These are phyloP conservation scores for Panaeolus papilionaceus DNA, from an alignment of 768 basidiomycete genomes.

Conservation along the genomic window DNA sequence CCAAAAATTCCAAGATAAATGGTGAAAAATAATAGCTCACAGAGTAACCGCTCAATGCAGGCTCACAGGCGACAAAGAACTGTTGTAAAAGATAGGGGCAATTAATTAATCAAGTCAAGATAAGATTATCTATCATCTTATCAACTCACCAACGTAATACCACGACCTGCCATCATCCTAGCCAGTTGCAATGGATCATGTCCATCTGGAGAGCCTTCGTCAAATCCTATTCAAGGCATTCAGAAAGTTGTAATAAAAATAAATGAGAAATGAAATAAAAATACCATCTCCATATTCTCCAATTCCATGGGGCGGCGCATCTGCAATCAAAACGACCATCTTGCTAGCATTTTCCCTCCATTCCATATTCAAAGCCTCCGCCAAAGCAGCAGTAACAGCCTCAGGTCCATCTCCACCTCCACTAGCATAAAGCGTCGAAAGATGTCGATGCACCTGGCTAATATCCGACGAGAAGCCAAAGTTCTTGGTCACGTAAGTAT, in stretches of 20 bases:
- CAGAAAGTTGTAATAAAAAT: constrained; percentile 20
- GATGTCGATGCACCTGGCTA: constrained; percentile 80
- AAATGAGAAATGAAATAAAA: constrained; percentile 28
- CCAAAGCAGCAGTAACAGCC: constrained; percentile 93
- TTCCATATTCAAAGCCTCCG: constrained; percentile 86
- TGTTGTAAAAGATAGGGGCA: constrained; percentile 37
- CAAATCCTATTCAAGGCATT: constrained; percentile 67
- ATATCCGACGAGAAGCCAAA: constrained; percentile 96
- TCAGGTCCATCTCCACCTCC: constrained; percentile 97
- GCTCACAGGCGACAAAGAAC: constrained; percentile 99
- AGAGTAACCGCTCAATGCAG: constrained; percentile 91
- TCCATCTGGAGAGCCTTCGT: constrained; percentile 94
- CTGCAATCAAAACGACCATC: constrained; percentile 97
- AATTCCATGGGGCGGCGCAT: constrained; percentile 97
- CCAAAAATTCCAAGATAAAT: not conserved
- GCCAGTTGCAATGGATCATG: constrained; percentile 89
- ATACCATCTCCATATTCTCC: constrained; percentile 96
- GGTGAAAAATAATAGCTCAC: constrained; percentile 46
- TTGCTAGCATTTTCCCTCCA: constrained; percentile 91
- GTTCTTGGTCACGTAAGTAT: constrained; percentile 91
- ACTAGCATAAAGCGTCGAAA: constrained; percentile 85
- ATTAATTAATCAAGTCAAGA: constrained; percentile 15
- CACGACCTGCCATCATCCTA: constrained; percentile 87
- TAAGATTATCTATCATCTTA: constrained; percentile 14
- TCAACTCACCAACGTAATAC: constrained; percentile 83